Evolutionary conservation across 345 rosid species (phyloP), one percentile per base, ranked within the genome.

Genomic region (Durio zibethinus): DNA sequence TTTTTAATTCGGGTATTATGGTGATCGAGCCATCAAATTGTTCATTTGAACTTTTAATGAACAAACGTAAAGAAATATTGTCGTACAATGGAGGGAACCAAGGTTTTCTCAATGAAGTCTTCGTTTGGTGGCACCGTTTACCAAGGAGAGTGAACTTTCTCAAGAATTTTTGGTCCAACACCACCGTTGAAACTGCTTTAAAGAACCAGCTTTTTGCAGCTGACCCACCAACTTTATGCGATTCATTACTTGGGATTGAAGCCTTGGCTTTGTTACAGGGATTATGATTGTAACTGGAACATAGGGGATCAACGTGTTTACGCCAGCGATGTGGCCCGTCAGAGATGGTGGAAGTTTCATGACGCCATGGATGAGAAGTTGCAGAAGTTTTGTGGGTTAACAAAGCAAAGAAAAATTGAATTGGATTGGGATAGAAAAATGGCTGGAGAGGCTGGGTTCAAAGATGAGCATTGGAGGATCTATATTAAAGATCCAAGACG

Each of bases 41-140:
- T 82, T 92, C 95, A 0, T 96, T 93, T 80, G 75, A 74, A 54
- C 74, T 77, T 36, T 74, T 96, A 29, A 92, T 96, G 98, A 84
- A 82, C 47, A 87, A 71, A 11, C 87, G 93, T 2, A 71, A 68
- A 40, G 91, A 93, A 54, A 87, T 96, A 35, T 85, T 96, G 36
- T 96, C 98, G 16, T 93, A 96, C 81, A 96, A 96, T 50, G 99
- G 99, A 0, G 99, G 99, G 1, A 97, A 93, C 86, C 99, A 89
- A 75, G 98, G 97, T 48, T 95, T 87, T 60, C 87, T 95, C 4
- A 95, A 95, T 72, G 97, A 93, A 79, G 80, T 92, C 40, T 93
- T 87, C 70, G 97, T 92, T 57, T 93, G 97, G 98, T 93, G 97
- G 98, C 97, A 95, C 61, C 82, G 99, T 33, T 80, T 95, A 10